Percentiles rank a stretch among this genome's conserved stretches.
Conservation (phyloP, 129 eudicot genomes). For the Chrysanthemum seticuspe region DNA sequence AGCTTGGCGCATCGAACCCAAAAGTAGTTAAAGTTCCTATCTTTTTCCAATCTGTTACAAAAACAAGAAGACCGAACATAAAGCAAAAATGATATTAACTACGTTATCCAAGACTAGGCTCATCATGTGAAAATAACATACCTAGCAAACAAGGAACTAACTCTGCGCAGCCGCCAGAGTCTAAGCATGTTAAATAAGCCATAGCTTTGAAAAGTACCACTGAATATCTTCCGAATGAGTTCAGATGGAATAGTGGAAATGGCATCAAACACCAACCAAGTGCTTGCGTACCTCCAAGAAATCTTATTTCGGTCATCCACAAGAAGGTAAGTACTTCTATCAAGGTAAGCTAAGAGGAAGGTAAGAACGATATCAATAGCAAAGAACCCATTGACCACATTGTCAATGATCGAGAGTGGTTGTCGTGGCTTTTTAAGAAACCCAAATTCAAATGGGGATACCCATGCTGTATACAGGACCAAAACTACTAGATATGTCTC, state of each 20-base stretch:
- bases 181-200: too few species aligned
- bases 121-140: too few species aligned
- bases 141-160: too few species aligned
- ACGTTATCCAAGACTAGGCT: too few species aligned
- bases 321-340: constrained; percentile 55
- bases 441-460: constrained; percentile 82
- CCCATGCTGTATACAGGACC: constrained; percentile 88
- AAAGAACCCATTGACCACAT: constrained; percentile 75
- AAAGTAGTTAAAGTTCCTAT: constrained; percentile 49
- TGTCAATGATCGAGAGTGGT: constrained; percentile 60
- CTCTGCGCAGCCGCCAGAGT: too few species aligned
- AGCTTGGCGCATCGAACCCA: constrained; percentile 61
- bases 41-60: constrained; percentile 62
- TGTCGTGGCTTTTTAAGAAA: constrained; percentile 48
- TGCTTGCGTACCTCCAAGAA: constrained; percentile 67
- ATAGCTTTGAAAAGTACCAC: constrained; percentile 24
- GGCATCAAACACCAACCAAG: constrained; percentile 76
- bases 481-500: constrained; percentile 60
- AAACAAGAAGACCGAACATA: too few species aligned
- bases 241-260: constrained; percentile 86
- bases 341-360: too few species aligned
- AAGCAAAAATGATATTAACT: too few species aligned
- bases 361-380: constrained; percentile 65
- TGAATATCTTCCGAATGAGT: constrained; percentile 52
- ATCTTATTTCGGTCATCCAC: constrained; percentile 69